Evolutionary conservation across 768 basidiomycete genomes (phyloP).

Genomic region (Collybiopsis luxurians): DNA sequence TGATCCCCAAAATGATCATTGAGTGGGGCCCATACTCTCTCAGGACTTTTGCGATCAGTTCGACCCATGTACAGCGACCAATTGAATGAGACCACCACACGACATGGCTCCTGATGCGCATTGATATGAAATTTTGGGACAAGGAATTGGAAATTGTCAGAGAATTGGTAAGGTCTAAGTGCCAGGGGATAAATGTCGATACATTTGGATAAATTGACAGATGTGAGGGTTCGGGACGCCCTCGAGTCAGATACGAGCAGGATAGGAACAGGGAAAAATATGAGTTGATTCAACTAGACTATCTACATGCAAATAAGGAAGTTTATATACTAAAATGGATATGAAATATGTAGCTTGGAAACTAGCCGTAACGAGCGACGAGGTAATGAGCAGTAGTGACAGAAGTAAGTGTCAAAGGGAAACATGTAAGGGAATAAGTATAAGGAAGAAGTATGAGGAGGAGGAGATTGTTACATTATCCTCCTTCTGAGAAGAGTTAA

Average conservation of each 20-base stretch:
- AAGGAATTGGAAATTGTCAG: too few species aligned
- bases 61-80: not conserved
- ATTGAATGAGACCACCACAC: not conserved
- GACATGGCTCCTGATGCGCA: not conserved
- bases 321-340: not conserved
- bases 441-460: not conserved
- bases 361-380: not conserved
- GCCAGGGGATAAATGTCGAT: too few species aligned
- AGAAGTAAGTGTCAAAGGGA: too few species aligned
- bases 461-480: constrained; percentile 1
- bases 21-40: not conserved
- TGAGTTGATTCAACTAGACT: not conserved
- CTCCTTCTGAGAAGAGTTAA: too few species aligned
- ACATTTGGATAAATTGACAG: too few species aligned
- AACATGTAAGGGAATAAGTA: not conserved
- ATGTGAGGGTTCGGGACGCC: not conserved
- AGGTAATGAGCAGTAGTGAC: not conserved
- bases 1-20: not conserved
- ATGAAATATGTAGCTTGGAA: not conserved
- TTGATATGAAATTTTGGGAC: not conserved
- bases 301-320: not conserved
- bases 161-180: too few species aligned
- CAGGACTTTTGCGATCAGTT: not conserved
- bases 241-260: not conserved
- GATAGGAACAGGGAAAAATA: not conserved